phyloP scores from a whole-genome alignment of 805 yeast species.

The Lachancea mirantina region DNA sequence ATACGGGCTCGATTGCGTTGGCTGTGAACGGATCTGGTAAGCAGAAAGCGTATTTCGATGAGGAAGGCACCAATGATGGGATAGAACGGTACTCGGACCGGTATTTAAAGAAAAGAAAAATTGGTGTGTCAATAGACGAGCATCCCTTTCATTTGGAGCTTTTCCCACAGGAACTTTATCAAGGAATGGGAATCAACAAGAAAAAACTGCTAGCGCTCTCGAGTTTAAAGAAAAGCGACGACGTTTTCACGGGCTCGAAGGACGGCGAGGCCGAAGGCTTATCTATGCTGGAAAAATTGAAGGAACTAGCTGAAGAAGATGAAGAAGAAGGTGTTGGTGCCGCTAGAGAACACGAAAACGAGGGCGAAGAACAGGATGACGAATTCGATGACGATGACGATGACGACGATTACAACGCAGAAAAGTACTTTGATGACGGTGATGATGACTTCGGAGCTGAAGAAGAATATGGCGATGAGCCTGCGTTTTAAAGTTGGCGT shows the following conservation, averaged over 20 bases:
- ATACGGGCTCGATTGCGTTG: conserved; percentile 44
- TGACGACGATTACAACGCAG: conserved; percentile 59
- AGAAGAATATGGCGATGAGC: conserved; percentile 50
- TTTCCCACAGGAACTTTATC: conserved; percentile 72
- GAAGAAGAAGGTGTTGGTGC: conserved; percentile 32
- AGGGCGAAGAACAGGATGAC: conserved; percentile 46
- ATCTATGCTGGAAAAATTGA: conserved; percentile 42
- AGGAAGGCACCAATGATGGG: conserved; percentile 52
- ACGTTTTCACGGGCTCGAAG: conserved; percentile 22
- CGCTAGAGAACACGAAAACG: conserved; percentile 26
- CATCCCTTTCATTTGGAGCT: conserved; percentile 67
- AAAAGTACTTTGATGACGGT: conserved; percentile 57
- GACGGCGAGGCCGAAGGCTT: conserved; percentile 26
- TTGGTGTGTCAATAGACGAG: conserved; percentile 66
- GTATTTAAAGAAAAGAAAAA: conserved; percentile 61
- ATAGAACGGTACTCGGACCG: conserved; percentile 76
- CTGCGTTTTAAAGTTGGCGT: conserved; percentile 41
- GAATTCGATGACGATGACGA: conserved; percentile 52
- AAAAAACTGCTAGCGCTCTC: conserved; percentile 43
- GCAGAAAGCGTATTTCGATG: conserved; percentile 29
- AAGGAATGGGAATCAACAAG: conserved; percentile 59
- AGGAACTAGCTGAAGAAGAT: conserved; percentile 42
- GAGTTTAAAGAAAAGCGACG: conserved; percentile 25
- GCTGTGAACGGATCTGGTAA: conserved; percentile 18
- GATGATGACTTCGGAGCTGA: conserved; percentile 43